phyloP scores from a whole-genome alignment of 306 rosid genomes.

The Cotoneaster glaucophyllus region DNA sequence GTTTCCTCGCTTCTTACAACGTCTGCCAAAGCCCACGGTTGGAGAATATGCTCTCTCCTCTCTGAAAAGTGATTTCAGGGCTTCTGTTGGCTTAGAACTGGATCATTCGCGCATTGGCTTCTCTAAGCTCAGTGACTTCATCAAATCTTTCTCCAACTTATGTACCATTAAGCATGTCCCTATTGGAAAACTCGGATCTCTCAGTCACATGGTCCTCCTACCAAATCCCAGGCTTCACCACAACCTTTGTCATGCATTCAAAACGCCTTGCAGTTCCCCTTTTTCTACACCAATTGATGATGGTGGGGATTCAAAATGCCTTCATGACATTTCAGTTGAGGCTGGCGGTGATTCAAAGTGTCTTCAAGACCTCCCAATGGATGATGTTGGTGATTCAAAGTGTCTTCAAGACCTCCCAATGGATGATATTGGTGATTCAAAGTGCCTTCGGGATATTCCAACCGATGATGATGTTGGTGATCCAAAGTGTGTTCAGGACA shows the following conservation, averaged over 20 bases:
- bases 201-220: slow-evolving; percentile 30
- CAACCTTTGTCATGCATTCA: not conserved
- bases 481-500: not conserved
- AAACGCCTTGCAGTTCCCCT: not conserved
- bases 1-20: slow-evolving; percentile 25
- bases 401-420: not conserved
- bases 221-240: slow-evolving; percentile 14
- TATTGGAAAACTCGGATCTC: slow-evolving; percentile 10
- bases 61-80: slow-evolving; percentile 32
- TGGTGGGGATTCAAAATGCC: not conserved
- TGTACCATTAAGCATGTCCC: slow-evolving; percentile 25
- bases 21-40: slow-evolving; percentile 18
- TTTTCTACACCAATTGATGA: not conserved
- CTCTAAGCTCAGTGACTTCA: slow-evolving; percentile 35
- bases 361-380: not conserved
- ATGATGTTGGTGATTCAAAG: not conserved
- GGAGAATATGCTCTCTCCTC: slow-evolving; percentile 40
- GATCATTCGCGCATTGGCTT: slow-evolving; percentile 34
- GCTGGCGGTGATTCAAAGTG: slow-evolving; percentile 1
- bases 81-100: slow-evolving; percentile 28
- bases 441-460: not conserved
- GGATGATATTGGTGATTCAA: not conserved
- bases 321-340: not conserved
- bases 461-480: not conserved
- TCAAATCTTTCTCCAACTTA: slow-evolving; percentile 23